Percentiles rank a stretch among this genome's conserved stretches.
phyloP scores from a whole-genome alignment of 495 filamentous ascomycete species.

The Podospora comata region DNA sequence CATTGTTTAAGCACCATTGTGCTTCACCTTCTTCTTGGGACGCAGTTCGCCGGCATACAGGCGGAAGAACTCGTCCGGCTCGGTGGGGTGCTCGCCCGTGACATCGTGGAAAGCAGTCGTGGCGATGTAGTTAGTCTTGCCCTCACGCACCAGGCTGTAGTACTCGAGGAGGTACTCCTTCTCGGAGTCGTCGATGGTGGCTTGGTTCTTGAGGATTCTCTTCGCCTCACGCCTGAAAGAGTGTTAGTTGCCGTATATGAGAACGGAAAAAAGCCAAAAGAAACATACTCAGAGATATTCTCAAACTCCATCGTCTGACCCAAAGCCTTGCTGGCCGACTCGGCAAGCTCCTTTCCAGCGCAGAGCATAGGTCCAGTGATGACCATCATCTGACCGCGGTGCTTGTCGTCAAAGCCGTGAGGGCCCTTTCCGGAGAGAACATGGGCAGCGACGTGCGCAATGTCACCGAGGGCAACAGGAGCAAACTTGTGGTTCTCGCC shows the following conservation, averaged over 20 bases:
- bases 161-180: constrained; percentile 56
- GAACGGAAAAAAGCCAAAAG: neutral
- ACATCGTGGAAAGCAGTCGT: constrained; percentile 55
- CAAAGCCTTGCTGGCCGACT: constrained; percentile 48
- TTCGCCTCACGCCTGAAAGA: constrained; percentile 44
- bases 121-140: constrained; percentile 59
- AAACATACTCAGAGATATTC: constrained; percentile 49
- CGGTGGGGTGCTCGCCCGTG: constrained; percentile 49
- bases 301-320: constrained; percentile 51
- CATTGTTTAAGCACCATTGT: neutral
- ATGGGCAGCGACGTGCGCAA: constrained; percentile 51
- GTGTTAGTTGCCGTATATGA: constrained; percentile 9
- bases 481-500: constrained; percentile 53
- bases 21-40: constrained; percentile 38
- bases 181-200: constrained; percentile 47
- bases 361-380: constrained; percentile 55
- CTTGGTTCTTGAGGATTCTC: constrained; percentile 42
- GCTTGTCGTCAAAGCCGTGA: constrained; percentile 53
- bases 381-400: constrained; percentile 55
- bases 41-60: constrained; percentile 46
- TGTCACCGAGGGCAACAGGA: constrained; percentile 50
- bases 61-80: constrained; percentile 54
- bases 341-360: constrained; percentile 51
- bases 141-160: constrained; percentile 56
- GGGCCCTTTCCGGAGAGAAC: constrained; percentile 50